Base-by-base conservation (phyloP, 2,329 filamentous ascomycete genomes). In the Grosmannia serpens region DNA sequence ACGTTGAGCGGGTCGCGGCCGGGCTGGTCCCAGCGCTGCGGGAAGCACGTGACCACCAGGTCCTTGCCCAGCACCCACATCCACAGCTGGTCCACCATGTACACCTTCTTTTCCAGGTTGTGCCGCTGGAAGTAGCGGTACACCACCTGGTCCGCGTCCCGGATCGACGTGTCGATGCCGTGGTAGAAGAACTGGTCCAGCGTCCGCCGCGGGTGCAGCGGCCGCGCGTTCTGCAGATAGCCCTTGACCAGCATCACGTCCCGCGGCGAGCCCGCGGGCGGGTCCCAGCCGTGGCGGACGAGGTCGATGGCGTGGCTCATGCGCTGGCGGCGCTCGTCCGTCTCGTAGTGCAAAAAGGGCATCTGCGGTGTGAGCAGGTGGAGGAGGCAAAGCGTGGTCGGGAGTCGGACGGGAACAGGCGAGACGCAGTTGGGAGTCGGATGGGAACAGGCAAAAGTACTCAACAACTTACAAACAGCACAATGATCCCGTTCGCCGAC, bases 21-120 rank as follows among this genome's bases (percentile, higher is more conserved):
- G 0, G 81, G 81, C 65, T 85, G 81, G 35, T 79, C 72, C 79
- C 79, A 83, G 6, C 79, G 71, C 61, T 82, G 76, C 2, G 80
- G 80, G 59, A 83, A 83, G 57, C 77, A 77, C 0, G 80, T 82
- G 13, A 87, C 75, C 22, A 87, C 76, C 20, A 85, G 69, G 59
- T 84, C 82, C 59, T 70, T 73, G 59, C 79, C 71, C 1, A 86
- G 65, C 3, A 84, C 74, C 80, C 82, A 85, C 66, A 86, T 77
- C 84, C 84, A 87, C 1, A 87, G 70, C 63, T 87, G 84, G 65
- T 87, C 84, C 0, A 87, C 83, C 83, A 86, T 86, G 66, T 84
- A 84, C 3, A 86, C 77, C 61, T 84, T 84, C 1, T 75, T 75
- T 58, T 83, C 79, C 2, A 70, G 63, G 1, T 62, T 61, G 53